A percentile compares a stretch with the other conserved stretches of the same genome.
Conservation (phyloP, 2,329 filamentous ascomycete species). For the Phyllosticta ampelicida region DNA sequence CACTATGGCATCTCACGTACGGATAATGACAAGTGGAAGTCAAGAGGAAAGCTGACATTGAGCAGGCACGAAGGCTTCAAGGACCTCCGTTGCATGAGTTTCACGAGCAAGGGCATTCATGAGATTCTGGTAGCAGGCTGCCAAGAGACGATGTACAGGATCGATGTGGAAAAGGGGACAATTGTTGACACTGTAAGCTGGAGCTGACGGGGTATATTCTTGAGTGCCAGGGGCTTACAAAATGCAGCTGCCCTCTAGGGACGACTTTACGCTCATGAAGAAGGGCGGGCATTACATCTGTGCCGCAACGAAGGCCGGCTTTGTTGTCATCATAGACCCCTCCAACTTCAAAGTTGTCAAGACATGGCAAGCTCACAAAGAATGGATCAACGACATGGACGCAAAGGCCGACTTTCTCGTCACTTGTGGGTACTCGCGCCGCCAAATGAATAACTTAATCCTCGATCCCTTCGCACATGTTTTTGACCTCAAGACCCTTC, state of each 20-base stretch:
- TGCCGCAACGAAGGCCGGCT: constrained; percentile 72
- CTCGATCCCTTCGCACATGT: constrained; percentile 90
- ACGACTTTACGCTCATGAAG: constrained; percentile 86
- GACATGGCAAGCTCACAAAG: constrained; percentile 81
- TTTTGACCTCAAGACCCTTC: constrained; percentile 86
- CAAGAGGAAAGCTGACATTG: constrained; percentile 5
- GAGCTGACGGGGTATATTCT: not conserved
- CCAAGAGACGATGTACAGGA: constrained; percentile 74
- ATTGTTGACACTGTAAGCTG: constrained; percentile 30
- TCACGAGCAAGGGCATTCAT: constrained; percentile 72
- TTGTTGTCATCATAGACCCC: constrained; percentile 77
- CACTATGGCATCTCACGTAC: constrained; percentile 80
- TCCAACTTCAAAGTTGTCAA: constrained; percentile 68
- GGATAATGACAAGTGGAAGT: constrained; percentile 15
- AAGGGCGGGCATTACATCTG: constrained; percentile 77
- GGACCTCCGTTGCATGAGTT: constrained; percentile 89
- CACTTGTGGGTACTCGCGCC: constrained; percentile 84
- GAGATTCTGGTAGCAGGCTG: constrained; percentile 81
- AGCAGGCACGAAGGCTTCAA: constrained; percentile 64
- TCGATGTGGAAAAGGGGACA: constrained; percentile 49
- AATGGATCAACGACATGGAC: constrained; percentile 92
- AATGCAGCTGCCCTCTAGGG: constrained; percentile 54
- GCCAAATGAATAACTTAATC: constrained; percentile 69
- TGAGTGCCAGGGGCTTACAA: not conserved
- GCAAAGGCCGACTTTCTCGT: constrained; percentile 90